phyloP scores from a whole-genome alignment of 176 grass and related monocot species.

The Oryza coarctata region DNA sequence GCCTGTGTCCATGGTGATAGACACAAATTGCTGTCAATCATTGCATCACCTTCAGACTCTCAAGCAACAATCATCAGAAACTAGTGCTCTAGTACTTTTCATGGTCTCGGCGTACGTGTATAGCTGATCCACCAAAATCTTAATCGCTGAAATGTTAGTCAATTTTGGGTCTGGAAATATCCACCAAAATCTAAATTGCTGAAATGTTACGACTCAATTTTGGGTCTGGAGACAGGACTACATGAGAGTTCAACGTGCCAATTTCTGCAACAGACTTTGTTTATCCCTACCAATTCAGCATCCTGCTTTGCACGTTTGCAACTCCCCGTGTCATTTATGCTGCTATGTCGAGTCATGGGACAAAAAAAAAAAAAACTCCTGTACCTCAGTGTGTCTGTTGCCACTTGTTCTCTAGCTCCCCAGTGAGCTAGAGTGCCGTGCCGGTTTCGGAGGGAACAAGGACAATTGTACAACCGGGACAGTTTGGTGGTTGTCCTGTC shows the following conservation, averaged over 20 bases:
- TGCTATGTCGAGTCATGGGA: neutral
- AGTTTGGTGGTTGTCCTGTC: neutral
- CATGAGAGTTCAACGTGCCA: neutral
- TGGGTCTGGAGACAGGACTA: neutral
- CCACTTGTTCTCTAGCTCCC: neutral
- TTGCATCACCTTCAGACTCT: neutral
- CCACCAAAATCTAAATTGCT: neutral
- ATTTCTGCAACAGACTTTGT: neutral
- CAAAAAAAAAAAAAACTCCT: neutral
- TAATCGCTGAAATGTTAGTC: neutral
- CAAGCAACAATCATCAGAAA: constrained; percentile 6
- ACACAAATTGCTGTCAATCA: constrained; percentile 10
- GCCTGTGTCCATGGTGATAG: neutral
- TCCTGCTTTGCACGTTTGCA: neutral
- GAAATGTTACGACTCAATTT: constrained; percentile 11
- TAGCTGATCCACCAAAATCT: neutral
- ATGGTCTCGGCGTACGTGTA: constrained; percentile 29
- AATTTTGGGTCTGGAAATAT: constrained; percentile 18
- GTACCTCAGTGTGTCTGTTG: neutral
- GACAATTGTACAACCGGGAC: constrained; percentile 16
- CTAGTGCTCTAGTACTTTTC: constrained; percentile 21
- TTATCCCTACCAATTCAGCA: constrained; percentile 1
- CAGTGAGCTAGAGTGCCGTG: neutral
- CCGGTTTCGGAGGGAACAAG: constrained; percentile 16
- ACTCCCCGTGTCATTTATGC: neutral